A percentile compares a stretch with the other conserved stretches of the same genome.
Evolutionary conservation across 2,329 filamentous ascomycete species (phyloP).

Genomic region (Zymoseptoria passerinii): DNA sequence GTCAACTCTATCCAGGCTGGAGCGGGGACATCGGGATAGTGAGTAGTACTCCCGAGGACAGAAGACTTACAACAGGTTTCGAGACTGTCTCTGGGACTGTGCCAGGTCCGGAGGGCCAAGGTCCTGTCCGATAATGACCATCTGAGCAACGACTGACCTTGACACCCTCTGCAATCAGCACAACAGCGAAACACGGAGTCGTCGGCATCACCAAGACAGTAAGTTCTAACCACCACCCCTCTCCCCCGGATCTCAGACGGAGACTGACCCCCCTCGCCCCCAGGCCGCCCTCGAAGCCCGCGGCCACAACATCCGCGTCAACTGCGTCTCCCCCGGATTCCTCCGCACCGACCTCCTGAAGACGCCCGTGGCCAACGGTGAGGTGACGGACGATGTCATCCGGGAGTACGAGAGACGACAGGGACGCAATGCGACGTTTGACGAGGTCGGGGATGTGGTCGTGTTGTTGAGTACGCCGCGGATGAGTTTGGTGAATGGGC

Average conservation of each 20-base stretch:
- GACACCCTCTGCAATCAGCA: constrained; percentile 19
- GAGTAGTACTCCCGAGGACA: no score
- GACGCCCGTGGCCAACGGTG: constrained; percentile 7
- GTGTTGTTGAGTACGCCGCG: constrained; percentile 21
- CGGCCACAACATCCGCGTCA: constrained; percentile 28
- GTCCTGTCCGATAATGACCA: no score
- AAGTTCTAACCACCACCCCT: not conserved
- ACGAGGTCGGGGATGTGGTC: constrained; percentile 23
- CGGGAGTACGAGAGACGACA: constrained; percentile 17
- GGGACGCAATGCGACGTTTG: constrained; percentile 15
- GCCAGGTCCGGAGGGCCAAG: no score
- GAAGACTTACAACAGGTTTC: no score
- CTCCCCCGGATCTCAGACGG: no score
- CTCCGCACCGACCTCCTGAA: constrained; percentile 18
- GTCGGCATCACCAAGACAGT: constrained; percentile 34
- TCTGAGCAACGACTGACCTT: no score
- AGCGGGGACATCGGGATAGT: constrained; percentile 23
- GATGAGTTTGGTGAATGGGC: constrained; percentile 21
- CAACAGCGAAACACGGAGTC: constrained; percentile 34
- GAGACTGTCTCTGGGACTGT: no score
- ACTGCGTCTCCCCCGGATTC: constrained; percentile 29
- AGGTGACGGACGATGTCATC: constrained; percentile 10
- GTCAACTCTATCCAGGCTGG: constrained; percentile 31
- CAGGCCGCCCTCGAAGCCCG: constrained; percentile 27
- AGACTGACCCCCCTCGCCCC: not conserved